Evolutionary conservation across 2,329 filamentous ascomycete species (phyloP), one percentile per base, ranked within the genome.

Genomic region (Dactylellina sp.): DNA sequence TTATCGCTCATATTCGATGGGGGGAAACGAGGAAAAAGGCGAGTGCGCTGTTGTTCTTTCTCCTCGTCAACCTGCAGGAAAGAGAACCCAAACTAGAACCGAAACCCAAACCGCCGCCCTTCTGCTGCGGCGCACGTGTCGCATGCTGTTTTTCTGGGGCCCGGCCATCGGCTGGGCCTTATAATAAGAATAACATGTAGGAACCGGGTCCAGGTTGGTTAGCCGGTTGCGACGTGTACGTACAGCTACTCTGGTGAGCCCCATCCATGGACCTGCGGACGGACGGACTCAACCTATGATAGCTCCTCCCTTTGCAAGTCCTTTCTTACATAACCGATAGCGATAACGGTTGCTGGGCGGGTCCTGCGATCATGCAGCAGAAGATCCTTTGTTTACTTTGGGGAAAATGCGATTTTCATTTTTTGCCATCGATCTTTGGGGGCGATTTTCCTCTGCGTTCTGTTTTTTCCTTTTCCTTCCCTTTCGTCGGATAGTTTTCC

Each of bases 171-270:
- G 63, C 46, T 68, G 53, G 63, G 60, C 63, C 63, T 68, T 60
- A 32, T 32, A 32, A 32, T 32, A 32, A 5, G 9, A 32, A 32
- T 32, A 60, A 60, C 32, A 59, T 60, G 53, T 65, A 65, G 68
- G 68, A 65, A 61, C 68, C 60, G 56, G 60, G 60, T 72, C 68
- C 52, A 64, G 52, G 68, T 60, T 64, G 53, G 68, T 72, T 72
- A 64, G 68, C 60, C 53, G 61, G 60, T 72, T 72, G 68, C 68
- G 68, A 72, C 68, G 68, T 72, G 68, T 72, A 72, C 68, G 62
- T 61, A 55, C 64, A 46, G 2, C 16, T 55, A 32, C 28, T 32
- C 28, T 32, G 4, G 28, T 32, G 28, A 32, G 28, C 28, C 28
- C 28, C 28, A 32, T 32, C 50, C 22, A 44, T 44, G 53, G 53